Evolutionary conservation across 148 eudicot genomes (phyloP).

Genomic region (Mesembryanthemum crystallinum): DNA sequence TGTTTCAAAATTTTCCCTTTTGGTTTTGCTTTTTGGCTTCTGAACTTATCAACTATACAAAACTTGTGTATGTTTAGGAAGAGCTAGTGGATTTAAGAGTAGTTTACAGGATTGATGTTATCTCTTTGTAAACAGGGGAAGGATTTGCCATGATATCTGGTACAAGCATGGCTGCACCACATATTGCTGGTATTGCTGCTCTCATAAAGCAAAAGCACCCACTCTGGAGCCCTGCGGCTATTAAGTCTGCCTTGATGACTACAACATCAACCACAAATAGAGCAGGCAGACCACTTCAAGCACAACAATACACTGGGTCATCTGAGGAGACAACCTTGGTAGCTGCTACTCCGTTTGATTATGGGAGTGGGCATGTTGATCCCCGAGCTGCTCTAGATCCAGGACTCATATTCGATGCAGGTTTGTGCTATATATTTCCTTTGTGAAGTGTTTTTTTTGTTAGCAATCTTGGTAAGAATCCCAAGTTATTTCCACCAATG

Average conservation of each 20-base stretch:
- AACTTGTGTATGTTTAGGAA: neutral
- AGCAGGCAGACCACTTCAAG: conserved; percentile 73
- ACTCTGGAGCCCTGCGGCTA: conserved; percentile 98
- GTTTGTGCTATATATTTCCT: conserved; percentile 35
- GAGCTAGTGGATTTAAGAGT: neutral
- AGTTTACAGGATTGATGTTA: neutral
- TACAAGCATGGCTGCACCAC: conserved; percentile 99
- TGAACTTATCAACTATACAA: too few species aligned
- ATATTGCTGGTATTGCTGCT: conserved; percentile 96
- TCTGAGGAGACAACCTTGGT: conserved; percentile 62
- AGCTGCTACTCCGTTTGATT: conserved; percentile 91
- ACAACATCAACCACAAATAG: conserved; percentile 68
- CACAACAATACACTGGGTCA: conserved; percentile 84
- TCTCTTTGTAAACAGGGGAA: conserved; percentile 59
- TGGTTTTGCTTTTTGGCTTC: too few species aligned
- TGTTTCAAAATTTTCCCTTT: too few species aligned
- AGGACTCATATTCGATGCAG: conserved; percentile 92
- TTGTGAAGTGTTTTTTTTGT: neutral
- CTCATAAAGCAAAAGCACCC: conserved; percentile 92
- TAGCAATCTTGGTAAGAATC: neutral
- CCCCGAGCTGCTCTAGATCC: conserved; percentile 96
- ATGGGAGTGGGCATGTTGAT: conserved; percentile 92
- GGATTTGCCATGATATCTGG: conserved; percentile 97
- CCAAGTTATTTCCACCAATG: neutral
- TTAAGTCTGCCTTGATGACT: conserved; percentile 96